Base-by-base conservation (phyloP, 139 green algal species). In the Nannochloris sp. region DNA sequence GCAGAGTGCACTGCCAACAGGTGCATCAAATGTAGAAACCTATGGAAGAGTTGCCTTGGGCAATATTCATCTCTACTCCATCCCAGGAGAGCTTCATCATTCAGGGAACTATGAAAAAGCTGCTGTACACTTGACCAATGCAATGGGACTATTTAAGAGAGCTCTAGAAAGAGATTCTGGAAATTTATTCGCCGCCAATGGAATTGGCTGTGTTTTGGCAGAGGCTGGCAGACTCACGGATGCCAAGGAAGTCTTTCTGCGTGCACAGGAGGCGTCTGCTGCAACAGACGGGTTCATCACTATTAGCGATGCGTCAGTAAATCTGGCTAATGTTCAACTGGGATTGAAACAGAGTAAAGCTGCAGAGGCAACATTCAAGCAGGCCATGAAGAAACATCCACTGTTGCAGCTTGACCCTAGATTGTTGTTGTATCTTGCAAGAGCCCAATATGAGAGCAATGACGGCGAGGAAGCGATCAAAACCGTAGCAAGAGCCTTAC, bases 181-280 rank as follows among this genome's bases (percentile, higher is more conserved):
- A 73, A 92, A 92, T 65, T 69, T 88, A 53, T 96, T 84, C 56
- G 89, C 89, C 2, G 89, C 85, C 28, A 93, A 96, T 46, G 89
- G 89, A 11, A 33, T 94, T 16, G 89, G 82, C 3, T 87, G 81
- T 11, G 79, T 88, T n/a, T 74, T 96, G 44, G 89, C 86, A 17
- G 89, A 95, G 71, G 48, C 79, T 43, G 88, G 86, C 3, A 65
- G 79, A 48, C 49, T 92, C 16, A 68, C 78, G 2, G 60, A 70
- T 5, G 87, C 87, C 6, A 79, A 84, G 36, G 82, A 92, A 46
- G 66, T 90, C 10, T 81, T 90, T 59, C 66, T 73, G 12, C 57
- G 73, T 81, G 86, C 89, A 10, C 83, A 91, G 20, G 85, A 93
- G 69, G 80, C 80, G 4, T 62, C 71, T 17, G 75, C 76, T 13